phyloP scores from a whole-genome alignment of 495 filamentous ascomycete species.

The Hypoxylon subgilvum region DNA sequence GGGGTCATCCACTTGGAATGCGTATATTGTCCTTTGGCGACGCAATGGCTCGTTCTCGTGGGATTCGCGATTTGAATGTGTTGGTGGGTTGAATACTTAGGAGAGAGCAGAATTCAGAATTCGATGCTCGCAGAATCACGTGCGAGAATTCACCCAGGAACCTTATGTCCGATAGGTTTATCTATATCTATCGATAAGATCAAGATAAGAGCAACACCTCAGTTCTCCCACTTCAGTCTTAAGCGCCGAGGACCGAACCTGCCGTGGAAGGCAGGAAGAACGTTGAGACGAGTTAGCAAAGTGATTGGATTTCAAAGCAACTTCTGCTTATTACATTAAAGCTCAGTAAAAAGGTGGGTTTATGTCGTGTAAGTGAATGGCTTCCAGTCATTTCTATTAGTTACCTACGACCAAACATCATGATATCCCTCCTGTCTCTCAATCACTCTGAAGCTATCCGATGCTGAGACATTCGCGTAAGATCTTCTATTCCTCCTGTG shows the following conservation, averaged over 20 bases:
- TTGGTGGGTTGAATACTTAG: background rate
- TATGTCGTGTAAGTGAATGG: constrained; percentile 40
- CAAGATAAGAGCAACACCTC: background rate
- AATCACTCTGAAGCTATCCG: constrained; percentile 6
- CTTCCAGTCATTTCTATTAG: constrained; percentile 21
- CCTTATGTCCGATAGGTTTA: background rate
- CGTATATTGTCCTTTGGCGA: background rate
- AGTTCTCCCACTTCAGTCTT: background rate
- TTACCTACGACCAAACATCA: constrained; percentile 3
- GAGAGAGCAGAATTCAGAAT: constrained; percentile 34
- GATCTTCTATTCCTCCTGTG: constrained; percentile 30
- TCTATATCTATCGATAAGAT: constrained; percentile 29
- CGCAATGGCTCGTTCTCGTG: constrained; percentile 25
- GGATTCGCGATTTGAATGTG: constrained; percentile 12
- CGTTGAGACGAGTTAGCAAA: constrained; percentile 8
- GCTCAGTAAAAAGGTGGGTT: constrained; percentile 13
- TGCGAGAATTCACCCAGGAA: constrained; percentile 1
- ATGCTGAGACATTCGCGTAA: constrained; percentile 35
- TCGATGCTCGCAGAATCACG: constrained; percentile 26
- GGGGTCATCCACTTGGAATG: background rate
- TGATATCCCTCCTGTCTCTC: constrained; percentile 8
- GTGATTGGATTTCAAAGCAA: constrained; percentile 59
- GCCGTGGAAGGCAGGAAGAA: background rate
- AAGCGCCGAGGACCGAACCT: constrained; percentile 15
- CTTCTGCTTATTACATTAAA: constrained; percentile 27